These are phyloP conservation scores for Pyracantha coccinea DNA, from an alignment of 331 rosid species.

Conservation along the genomic window DNA sequence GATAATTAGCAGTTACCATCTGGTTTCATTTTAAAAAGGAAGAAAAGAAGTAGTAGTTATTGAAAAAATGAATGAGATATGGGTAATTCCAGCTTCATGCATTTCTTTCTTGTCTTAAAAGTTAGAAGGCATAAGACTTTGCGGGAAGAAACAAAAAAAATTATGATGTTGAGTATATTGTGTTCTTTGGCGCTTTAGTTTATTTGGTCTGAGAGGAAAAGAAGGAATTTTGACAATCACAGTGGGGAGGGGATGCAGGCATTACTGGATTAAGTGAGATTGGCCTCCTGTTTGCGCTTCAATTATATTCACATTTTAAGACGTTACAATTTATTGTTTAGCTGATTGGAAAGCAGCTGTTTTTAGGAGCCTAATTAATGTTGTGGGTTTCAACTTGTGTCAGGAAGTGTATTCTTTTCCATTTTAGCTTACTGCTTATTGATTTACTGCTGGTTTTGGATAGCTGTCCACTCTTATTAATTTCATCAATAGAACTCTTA, in stretches of 20 bases:
- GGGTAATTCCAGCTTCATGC: neutral
- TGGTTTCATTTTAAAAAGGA: neutral
- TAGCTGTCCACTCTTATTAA: neutral
- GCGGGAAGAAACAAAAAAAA: neutral
- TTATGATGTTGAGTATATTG: neutral
- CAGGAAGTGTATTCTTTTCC: neutral
- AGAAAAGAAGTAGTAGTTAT: neutral
- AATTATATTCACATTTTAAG: neutral
- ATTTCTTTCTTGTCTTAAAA: neutral
- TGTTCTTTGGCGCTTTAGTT: neutral
- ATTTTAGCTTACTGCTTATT: neutral
- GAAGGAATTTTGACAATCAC: neutral
- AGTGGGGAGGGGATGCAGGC: neutral
- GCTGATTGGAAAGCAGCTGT: neutral
- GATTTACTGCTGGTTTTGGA: neutral
- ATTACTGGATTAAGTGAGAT: neutral
- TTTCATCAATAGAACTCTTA: neutral
- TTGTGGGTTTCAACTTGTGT: neutral
- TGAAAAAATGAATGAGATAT: neutral
- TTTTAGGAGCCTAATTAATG: neutral
- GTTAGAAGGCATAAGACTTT: neutral
- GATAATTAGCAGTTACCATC: neutral
- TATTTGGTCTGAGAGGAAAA: neutral
- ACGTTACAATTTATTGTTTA: neutral
- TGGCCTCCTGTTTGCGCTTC: neutral